These are phyloP conservation scores for Fusarium virguliforme DNA, from an alignment of 2,329 filamentous ascomycete species.

Conservation along the genomic window DNA sequence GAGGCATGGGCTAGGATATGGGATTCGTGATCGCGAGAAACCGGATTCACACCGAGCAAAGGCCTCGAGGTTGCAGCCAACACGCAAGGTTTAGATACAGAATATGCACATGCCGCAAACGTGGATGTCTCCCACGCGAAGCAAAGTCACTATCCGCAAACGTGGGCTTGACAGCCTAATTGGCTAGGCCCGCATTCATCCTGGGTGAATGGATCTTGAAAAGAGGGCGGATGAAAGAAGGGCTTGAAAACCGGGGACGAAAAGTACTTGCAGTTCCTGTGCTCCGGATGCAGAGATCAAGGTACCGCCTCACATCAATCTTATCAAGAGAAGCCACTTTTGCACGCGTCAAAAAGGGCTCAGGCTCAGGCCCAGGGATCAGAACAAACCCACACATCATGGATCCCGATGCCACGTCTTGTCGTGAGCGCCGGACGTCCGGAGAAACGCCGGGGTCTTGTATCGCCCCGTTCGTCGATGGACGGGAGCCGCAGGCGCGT, in stretches of 20 bases:
- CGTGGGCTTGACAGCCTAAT: conserved; percentile 15
- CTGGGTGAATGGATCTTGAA: conserved; percentile 25
- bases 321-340: conserved; percentile 22
- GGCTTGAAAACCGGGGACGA: conserved; percentile 31
- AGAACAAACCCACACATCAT: conserved; percentile 27
- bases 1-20: conserved; percentile 21
- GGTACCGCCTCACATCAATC: conserved; percentile 22
- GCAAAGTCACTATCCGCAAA: conserved; percentile 19
- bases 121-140: conserved; percentile 20
- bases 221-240: conserved; percentile 29
- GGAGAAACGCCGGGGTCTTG: conserved; percentile 43
- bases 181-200: conserved; percentile 19
- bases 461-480: conserved; percentile 12
- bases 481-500: neutral
- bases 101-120: conserved; percentile 12
- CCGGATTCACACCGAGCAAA: conserved; percentile 40
- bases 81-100: conserved; percentile 12
- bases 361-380: conserved; percentile 27
- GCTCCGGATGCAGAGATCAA: conserved; percentile 36
- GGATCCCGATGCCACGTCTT: conserved; percentile 25
- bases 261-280: conserved; percentile 35
- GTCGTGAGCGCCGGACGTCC: conserved; percentile 34
- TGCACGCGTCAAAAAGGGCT: conserved; percentile 14
- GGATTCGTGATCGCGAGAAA: conserved; percentile 41
- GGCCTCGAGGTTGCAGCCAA: conserved; percentile 14